Evolutionary conservation across 2,329 filamentous ascomycete species (phyloP).

Genomic region (Cladosporium sphaerospermum): DNA sequence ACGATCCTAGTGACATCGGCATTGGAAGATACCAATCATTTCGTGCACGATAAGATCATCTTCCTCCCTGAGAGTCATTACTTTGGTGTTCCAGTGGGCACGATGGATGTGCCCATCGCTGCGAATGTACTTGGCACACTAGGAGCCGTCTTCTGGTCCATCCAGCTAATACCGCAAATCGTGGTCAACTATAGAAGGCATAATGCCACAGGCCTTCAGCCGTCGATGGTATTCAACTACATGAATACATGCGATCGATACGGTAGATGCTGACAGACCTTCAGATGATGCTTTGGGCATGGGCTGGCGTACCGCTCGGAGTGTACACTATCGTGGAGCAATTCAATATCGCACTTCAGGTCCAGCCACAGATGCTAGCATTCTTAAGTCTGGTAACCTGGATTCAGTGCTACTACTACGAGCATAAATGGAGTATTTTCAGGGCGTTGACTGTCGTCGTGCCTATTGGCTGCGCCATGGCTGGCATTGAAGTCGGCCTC

Average conservation of each 20-base stretch:
- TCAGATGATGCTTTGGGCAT: constrained; percentile 61
- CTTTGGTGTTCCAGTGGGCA: background rate
- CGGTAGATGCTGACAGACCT: background rate
- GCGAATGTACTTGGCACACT: constrained; percentile 55
- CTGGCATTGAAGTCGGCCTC: constrained; percentile 52
- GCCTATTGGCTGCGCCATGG: constrained; percentile 52
- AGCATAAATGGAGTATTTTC: constrained; percentile 49
- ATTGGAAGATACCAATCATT: too few species aligned
- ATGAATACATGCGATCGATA: background rate
- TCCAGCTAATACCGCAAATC: constrained; percentile 66
- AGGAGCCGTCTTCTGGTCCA: constrained; percentile 60
- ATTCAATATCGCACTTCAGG: constrained; percentile 48
- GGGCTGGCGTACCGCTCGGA: constrained; percentile 61
- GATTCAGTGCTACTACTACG: constrained; percentile 52
- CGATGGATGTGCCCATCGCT: constrained; percentile 50
- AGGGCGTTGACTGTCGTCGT: constrained; percentile 46
- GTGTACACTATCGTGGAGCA: constrained; percentile 52
- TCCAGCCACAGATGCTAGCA: constrained; percentile 54
- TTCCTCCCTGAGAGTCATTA: too few species aligned
- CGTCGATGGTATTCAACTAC: constrained; percentile 46
- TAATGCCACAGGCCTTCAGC: constrained; percentile 58
- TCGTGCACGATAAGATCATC: too few species aligned
- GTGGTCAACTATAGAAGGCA: constrained; percentile 61
- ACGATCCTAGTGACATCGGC: too few species aligned
- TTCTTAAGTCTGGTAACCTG: constrained; percentile 48